These are phyloP conservation scores for Annona cherimola DNA, from an alignment of 164 flowering plant genomes.

Conservation along the genomic window DNA sequence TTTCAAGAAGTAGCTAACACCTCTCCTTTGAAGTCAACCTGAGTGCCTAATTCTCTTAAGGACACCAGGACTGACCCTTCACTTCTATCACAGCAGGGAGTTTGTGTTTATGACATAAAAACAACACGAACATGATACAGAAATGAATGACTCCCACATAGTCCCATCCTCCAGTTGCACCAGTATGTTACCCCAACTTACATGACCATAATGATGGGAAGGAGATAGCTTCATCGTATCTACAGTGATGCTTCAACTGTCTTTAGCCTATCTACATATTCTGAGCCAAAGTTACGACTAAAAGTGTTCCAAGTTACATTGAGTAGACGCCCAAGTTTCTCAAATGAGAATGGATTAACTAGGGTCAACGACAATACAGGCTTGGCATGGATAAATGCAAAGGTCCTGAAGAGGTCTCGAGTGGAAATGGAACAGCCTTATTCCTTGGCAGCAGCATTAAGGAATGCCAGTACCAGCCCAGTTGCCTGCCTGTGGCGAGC, in stretches of 20 bases:
- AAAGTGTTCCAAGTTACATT: neutral
- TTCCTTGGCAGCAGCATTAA: constrained; percentile 36
- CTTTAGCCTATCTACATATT: constrained; percentile 1
- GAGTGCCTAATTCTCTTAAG: no score
- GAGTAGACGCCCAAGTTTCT: neutral
- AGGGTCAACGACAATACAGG: constrained; percentile 8
- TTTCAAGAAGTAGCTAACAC: no score
- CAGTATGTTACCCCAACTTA: neutral
- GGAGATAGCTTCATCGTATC: constrained; percentile 8
- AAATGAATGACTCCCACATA: neutral
- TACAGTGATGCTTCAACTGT: constrained; percentile 9
- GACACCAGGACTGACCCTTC: no score
- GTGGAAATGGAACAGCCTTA: neutral
- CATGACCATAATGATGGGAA: constrained; percentile 7
- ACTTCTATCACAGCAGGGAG: no score
- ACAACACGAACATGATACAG: neutral
- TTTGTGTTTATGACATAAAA: no score
- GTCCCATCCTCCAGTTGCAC: neutral
- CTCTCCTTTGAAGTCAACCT: no score
- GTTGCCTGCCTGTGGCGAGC: constrained; percentile 60
- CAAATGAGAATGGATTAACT: constrained; percentile 21
- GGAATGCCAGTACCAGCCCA: constrained; percentile 55
- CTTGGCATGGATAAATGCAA: neutral
- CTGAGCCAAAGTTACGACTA: neutral
- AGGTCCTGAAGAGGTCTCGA: constrained; percentile 10